Percentiles rank a stretch among this genome's conserved stretches.
Evolutionary conservation across 2,329 filamentous ascomycete species (phyloP).

Genomic region (Colletotrichum camelliae): DNA sequence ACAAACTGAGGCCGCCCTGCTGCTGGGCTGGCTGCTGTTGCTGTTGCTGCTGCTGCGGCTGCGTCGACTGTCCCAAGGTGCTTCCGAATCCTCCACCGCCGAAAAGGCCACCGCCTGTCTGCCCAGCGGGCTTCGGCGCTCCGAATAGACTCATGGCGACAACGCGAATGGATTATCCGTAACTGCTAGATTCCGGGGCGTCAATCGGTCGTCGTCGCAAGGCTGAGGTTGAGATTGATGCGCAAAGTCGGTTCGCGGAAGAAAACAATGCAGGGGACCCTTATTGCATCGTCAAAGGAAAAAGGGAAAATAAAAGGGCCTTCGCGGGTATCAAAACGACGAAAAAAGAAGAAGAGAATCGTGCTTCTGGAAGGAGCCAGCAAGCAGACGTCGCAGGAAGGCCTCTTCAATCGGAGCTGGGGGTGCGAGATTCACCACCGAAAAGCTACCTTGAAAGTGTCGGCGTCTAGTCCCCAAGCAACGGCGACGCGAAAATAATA

Average conservation of each 20-base stretch:
- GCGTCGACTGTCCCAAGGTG: conserved; percentile 39
- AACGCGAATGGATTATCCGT: conserved; percentile 23
- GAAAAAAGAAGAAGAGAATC: neutral
- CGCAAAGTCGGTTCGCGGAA: conserved; percentile 1
- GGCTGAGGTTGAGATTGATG: neutral
- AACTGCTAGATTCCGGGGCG: neutral
- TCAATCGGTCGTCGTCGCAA: neutral
- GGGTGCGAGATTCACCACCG: neutral
- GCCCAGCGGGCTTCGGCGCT: conserved; percentile 38
- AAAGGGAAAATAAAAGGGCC: neutral
- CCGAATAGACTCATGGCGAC: conserved; percentile 42
- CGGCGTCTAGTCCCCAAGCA: neutral
- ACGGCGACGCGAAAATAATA: conserved; percentile 24
- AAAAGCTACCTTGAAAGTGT: neutral
- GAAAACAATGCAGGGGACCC: neutral
- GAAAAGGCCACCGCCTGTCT: conserved; percentile 21
- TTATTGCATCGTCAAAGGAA: conserved; percentile 7
- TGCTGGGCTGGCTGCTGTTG: conserved; percentile 37
- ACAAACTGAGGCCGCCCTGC: conserved; percentile 37
- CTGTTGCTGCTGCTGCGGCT: conserved; percentile 35
- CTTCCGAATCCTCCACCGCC: conserved; percentile 35
- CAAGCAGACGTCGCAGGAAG: neutral
- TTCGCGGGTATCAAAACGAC: conserved; percentile 1
- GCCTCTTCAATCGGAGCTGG: neutral
- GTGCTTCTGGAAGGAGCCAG: neutral